These are phyloP conservation scores for Rhytidiadelphus loreus DNA, from an alignment of 225 moss, liverwort and hornwort species.

Conservation along the genomic window DNA sequence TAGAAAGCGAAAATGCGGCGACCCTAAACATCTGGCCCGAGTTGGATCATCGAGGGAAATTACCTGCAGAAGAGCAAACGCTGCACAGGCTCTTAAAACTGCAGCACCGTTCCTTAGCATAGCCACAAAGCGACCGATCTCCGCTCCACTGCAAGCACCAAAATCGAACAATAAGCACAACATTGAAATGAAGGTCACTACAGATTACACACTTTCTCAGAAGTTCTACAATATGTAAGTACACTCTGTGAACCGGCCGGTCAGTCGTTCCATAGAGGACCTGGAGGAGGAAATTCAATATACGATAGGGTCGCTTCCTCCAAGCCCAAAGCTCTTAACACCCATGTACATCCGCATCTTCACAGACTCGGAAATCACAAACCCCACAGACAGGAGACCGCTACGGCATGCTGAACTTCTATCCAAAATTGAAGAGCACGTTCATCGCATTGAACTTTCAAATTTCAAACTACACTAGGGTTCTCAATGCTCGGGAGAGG, in stretches of 20 bases:
- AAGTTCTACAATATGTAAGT: not conserved
- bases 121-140: constrained; percentile 87
- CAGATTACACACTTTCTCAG: not conserved
- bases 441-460: not conserved
- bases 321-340: not conserved
- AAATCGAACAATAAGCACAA: not conserved
- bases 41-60: not conserved
- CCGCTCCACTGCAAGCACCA: constrained; percentile 66
- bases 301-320: not conserved
- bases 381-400: not conserved
- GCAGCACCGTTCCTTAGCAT: constrained; percentile 75
- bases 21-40: not conserved
- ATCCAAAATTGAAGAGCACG: not conserved
- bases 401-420: too few relatives aligned
- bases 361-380: not conserved
- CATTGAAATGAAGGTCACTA: not conserved
- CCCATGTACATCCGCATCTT: not conserved
- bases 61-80: constrained; percentile 95
- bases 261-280: not conserved
- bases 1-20: not conserved
- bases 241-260: not conserved
- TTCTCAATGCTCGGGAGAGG: not conserved
- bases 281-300: not conserved
- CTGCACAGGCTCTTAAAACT: constrained; percentile 76
- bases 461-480: not conserved